A percentile compares a stretch with the other conserved stretches of the same genome.
These are phyloP conservation scores for Leccinum truebloodii DNA, from an alignment of 768 basidiomycete genomes.

Conservation along the genomic window DNA sequence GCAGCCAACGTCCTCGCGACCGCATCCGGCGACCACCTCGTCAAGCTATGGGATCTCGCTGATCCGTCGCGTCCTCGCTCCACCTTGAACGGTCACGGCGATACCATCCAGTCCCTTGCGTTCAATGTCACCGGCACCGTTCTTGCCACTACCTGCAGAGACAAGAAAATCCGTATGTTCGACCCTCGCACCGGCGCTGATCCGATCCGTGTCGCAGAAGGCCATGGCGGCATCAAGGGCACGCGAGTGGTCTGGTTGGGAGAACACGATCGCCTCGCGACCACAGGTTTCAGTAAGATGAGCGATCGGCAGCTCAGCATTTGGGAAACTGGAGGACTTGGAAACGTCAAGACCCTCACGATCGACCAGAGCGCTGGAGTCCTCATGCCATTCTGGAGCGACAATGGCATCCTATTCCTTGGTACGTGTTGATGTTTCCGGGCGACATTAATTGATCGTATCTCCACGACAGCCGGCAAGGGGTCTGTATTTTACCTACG, in stretches of 20 bases:
- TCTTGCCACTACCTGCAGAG: slow-evolving; percentile 87
- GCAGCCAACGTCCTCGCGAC: slow-evolving; percentile 84
- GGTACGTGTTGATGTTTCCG: slow-evolving; percentile 41
- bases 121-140: slow-evolving; percentile 82
- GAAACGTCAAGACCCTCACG: slow-evolving; percentile 71
- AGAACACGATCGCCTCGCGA: slow-evolving; percentile 82
- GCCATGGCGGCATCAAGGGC: slow-evolving; percentile 93
- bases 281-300: slow-evolving; percentile 97
- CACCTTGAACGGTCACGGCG: slow-evolving; percentile 73
- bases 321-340: slow-evolving; percentile 84
- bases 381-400: slow-evolving; percentile 96
- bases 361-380: slow-evolving; percentile 93
- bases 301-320: slow-evolving; percentile 88
- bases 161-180: slow-evolving; percentile 89
- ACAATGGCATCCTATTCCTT: slow-evolving; percentile 89
- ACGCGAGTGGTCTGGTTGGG: slow-evolving; percentile 91
- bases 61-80: slow-evolving; percentile 63
- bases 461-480: slow-evolving; percentile 65
- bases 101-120: slow-evolving; percentile 82
- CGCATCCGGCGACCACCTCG: slow-evolving; percentile 78
- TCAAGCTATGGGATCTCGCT: slow-evolving; percentile 91
- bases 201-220: slow-evolving; percentile 81
- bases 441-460: slow-evolving; percentile 4
- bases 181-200: slow-evolving; percentile 84
- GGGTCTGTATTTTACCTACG: slow-evolving; percentile 49